Percentiles rank a stretch among this genome's conserved stretches.
These are phyloP conservation scores for Aureobasidium zeae DNA, from an alignment of 2,329 filamentous ascomycete species.

Conservation along the genomic window DNA sequence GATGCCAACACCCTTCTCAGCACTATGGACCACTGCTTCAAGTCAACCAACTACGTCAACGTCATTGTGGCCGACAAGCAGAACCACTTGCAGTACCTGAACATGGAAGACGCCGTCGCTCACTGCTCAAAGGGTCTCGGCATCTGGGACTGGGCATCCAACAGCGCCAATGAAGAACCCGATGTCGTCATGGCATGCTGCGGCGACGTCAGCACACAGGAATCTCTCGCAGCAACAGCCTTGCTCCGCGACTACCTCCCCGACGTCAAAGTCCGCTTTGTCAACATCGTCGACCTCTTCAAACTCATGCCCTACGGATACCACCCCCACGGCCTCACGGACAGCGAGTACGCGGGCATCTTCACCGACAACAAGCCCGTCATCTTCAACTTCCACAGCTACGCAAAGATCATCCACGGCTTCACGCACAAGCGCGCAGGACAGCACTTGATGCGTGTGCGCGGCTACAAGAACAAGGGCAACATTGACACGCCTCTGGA, in stretches of 20 bases:
- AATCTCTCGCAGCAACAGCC: conserved; percentile 65
- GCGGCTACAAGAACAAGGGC: conserved; percentile 73
- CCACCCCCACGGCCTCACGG: conserved; percentile 63
- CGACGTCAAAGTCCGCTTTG: conserved; percentile 64
- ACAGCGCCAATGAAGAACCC: conserved; percentile 58
- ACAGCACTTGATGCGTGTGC: conserved; percentile 59
- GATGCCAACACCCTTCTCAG: conserved; percentile 71
- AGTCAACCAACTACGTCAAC: conserved; percentile 69
- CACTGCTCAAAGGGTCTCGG: conserved; percentile 73
- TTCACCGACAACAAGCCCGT: conserved; percentile 65
- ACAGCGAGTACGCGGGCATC: conserved; percentile 56
- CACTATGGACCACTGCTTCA: conserved; percentile 66
- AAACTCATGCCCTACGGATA: conserved; percentile 61
- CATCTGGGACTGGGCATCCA: conserved; percentile 69
- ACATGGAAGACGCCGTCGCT: conserved; percentile 60
- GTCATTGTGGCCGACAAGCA: conserved; percentile 74
- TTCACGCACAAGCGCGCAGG: conserved; percentile 67
- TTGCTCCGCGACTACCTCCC: conserved; percentile 63
- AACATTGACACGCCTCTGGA: conserved; percentile 77
- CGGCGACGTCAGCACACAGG: conserved; percentile 65
- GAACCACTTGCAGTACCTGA: conserved; percentile 65
- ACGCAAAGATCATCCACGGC: conserved; percentile 70
- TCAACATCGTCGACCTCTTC: conserved; percentile 75
- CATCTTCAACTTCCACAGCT: conserved; percentile 79
- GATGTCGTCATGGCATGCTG: conserved; percentile 69